These are phyloP conservation scores for Diaporthe sp. DNA, from an alignment of 2,329 filamentous ascomycete species.

Conservation along the genomic window DNA sequence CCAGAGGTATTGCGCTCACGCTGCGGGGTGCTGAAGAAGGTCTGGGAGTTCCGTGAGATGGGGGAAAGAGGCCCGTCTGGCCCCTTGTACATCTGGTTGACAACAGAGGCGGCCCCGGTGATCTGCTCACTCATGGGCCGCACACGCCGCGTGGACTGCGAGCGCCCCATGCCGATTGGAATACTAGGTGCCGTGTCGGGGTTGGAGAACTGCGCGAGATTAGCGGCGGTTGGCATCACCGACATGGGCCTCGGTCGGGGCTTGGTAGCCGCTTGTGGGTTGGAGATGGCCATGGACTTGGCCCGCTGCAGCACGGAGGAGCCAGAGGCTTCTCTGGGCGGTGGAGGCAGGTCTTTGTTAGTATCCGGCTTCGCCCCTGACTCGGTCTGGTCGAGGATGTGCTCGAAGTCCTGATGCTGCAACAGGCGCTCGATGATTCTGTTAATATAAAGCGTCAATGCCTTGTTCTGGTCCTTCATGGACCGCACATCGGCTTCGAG, in stretches of 20 bases:
- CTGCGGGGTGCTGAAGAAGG: constrained; percentile 66
- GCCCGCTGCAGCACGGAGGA: constrained; percentile 69
- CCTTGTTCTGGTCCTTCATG: constrained; percentile 95
- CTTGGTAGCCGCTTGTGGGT: constrained; percentile 45
- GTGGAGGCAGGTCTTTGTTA: constrained; percentile 87
- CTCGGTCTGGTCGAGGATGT: constrained; percentile 85
- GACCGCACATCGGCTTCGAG: constrained; percentile 83
- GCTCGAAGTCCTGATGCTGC: constrained; percentile 94
- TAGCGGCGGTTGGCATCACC: constrained; percentile 61
- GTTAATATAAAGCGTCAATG: constrained; percentile 96
- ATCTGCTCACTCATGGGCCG: constrained; percentile 74
- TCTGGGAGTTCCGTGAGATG: constrained; percentile 68
- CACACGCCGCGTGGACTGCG: constrained; percentile 58
- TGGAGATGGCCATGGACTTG: constrained; percentile 67
- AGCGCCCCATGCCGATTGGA: constrained; percentile 70
- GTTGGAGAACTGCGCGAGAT: constrained; percentile 53
- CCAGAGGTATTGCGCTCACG: constrained; percentile 53
- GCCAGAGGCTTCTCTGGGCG: constrained; percentile 65
- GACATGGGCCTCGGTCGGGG: constrained; percentile 67
- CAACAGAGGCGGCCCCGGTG: constrained; percentile 74
- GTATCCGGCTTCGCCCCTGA: constrained; percentile 62
- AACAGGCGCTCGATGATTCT: constrained; percentile 97
- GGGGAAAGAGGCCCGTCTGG: constrained; percentile 72
- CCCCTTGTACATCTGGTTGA: constrained; percentile 91
- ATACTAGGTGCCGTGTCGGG: constrained; percentile 81